Percentiles rank a stretch among this genome's conserved stretches.
These are phyloP conservation scores for Musa acuminata DNA, from an alignment of 176 grass and related monocot genomes.

Conservation along the genomic window DNA sequence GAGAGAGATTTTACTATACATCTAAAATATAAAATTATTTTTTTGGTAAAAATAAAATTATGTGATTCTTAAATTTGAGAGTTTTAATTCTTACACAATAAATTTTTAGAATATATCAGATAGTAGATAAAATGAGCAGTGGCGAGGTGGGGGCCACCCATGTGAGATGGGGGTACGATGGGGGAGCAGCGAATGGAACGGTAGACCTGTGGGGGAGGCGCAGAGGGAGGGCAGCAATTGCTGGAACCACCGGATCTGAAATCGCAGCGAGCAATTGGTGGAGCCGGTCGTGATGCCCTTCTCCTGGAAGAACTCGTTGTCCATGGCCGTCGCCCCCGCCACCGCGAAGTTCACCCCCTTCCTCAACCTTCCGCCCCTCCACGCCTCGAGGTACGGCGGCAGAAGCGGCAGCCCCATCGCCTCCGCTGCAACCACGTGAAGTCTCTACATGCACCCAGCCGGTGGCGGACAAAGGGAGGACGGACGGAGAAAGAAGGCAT, in stretches of 20 bases:
- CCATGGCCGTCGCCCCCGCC: constrained; percentile 43
- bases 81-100: too few species aligned
- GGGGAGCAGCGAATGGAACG: not conserved
- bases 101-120: not conserved
- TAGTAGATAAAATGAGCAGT: not conserved
- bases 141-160: too few species aligned
- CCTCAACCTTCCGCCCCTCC: constrained; percentile 15
- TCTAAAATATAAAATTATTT: too few species aligned
- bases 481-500: not conserved
- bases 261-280: constrained; percentile 22
- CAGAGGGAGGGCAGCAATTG: constrained; percentile 13
- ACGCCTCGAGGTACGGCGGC: constrained; percentile 28
- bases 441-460: not conserved
- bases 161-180: too few species aligned
- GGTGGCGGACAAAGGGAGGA: not conserved
- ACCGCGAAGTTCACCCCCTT: constrained; percentile 60
- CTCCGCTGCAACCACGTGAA: constrained; percentile 31
- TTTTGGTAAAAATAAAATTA: too few species aligned
- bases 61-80: too few species aligned
- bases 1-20: too few species aligned
- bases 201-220: not conserved
- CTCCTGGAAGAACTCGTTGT: constrained; percentile 35
- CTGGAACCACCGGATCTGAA: constrained; percentile 44
- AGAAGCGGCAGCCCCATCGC: constrained; percentile 36
- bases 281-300: constrained; percentile 23